Evolutionary conservation across 441 rosid genomes (phyloP), one percentile per base, ranked within the genome.

Genomic region (Jatropha multifida): DNA sequence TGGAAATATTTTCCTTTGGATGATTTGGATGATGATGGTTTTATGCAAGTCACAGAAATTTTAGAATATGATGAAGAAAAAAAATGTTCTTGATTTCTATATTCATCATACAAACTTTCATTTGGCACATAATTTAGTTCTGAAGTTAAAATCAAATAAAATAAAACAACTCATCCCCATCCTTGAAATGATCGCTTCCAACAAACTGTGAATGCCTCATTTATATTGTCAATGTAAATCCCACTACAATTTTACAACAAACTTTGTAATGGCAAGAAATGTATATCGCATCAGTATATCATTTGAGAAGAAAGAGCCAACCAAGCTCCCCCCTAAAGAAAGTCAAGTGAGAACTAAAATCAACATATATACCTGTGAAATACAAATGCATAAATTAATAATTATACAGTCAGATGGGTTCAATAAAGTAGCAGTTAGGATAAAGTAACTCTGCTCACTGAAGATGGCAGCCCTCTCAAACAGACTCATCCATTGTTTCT

Each of bases 401-500:
- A 26, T 17, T 0, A 26, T 42, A n/a, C 32, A 20, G 54, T 60
- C 42, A 72, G 42, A 60, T 20, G 41, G 65, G 18, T 40, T 64
- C 20, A 10, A 32, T 32, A 18, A 61, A 17, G 18, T 48, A 72
- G 37, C 27, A 72, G 59, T 46, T 23, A 17, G 69, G 17, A 54
- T 12, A 15, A 3, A 17, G 46, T 70, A 11, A 6, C 7, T 44
- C 32, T 1, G 32, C 15, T 11, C 61, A 52, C 41, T 62, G 26
- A 62, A 37, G 38, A 26, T 5, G 13, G 42, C 46, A 32, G 42
- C 20, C 56, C 58, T 76, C 27, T 80, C 76, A 44, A n/a, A 41
- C 67, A 49, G 66, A 20, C 44, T 84, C 83, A 62, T 87, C 90
- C 18, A 59, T 18, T 74, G 55, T 18, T 74, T 85, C 90, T 40